Base-by-base conservation (phyloP, 1,284 basidiomycete genomes). In the Puccinia polysora region DNA sequence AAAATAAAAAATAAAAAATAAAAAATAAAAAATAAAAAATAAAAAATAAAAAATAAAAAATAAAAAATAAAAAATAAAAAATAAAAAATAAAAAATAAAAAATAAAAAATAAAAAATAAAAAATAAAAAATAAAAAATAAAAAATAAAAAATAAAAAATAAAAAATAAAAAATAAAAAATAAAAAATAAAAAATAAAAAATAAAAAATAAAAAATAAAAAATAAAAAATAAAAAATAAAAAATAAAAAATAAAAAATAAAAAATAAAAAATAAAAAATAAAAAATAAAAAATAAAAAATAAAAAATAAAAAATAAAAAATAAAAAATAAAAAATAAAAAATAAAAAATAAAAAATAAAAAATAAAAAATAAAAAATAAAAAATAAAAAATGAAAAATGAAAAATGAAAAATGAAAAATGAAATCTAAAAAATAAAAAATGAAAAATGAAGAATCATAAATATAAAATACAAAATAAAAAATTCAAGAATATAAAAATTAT, bases 1-100 rank as follows among this genome's bases (percentile, higher is more conserved):
- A 52, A 52, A 52, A 52, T 14, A 52, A 52, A 14, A 52, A 52
- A 52, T 10, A 52, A 10, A 52, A 52, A 52, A 52, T 15, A 52
- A 12, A 25, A 10, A 52, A 52, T 15, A 52, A 52, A 52, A 52
- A 14, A 10, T 15, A 52, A 52, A 14, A 14, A 52, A 52, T 15
- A 10, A 14, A 52, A 52, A 14, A 14, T 15, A 52, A 10, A 23
- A 52, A 52, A 52, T 15, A 14, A 52, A 52, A 10, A 14, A 52
- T 15, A 52, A 52, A 52, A 52, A 12, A 10, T 15, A 14, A 14
- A 14, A 52, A 52, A 52, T 15, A 10, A 14, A 14, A 52, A 52
- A 52, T 15, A 52, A 52, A 10, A 52, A 52, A 52, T 15, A 14
- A 52, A 52, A 25, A 10, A 12, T 15, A 52, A 52, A 52, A 52